Evolutionary conservation across 1,284 basidiomycete species (phyloP), one percentile per base, ranked within the genome.

Genomic region (Cronartium ribicola): DNA sequence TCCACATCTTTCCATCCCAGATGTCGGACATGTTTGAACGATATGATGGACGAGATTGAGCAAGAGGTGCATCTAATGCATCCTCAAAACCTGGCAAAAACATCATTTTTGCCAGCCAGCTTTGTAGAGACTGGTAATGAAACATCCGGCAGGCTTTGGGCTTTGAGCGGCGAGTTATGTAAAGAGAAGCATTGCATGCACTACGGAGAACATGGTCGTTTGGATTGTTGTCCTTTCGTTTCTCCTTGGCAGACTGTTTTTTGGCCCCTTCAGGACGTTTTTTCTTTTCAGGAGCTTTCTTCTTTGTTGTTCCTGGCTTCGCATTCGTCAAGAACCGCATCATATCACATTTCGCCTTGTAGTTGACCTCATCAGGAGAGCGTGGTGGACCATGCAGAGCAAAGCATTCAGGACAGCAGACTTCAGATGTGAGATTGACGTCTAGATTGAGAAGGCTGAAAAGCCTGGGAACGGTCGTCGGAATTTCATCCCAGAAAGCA

Each of bases 1-100:
- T 68, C 67, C 67, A 68, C 13, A 68, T 22, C 36, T 51, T 43
- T n/a, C 67, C 55, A 40, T 68, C 67, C 67, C 67, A 68, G 14
- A 68, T 61, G 61, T 68, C 67, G 20, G 14, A 44, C 43, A 68
- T 60, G 48, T 17, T 20, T 20, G 20, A 51, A 51, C 14, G 48
- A 51, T 51, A 4, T 5, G 14, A 13, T 20, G 14, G 14, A 17
- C 14, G 14, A n/a, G n/a, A n/a, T 17, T 51, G 11, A 20, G 14
- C 14, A 17, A 51, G 20, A 17, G 48, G 20, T 17, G 48, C 48
- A 51, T 51, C 48, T 51, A 3, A 51, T 17, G 5, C 11, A 20
- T 51, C 14, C 10, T 51, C 4, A 51, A 51, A 51, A 17, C 20
- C 10, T 17, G 48, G 48, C 48, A 51, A 20, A 13, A 51, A 17